These are phyloP conservation scores for Viola odorata DNA, from an alignment of 345 rosid genomes.

Conservation along the genomic window DNA sequence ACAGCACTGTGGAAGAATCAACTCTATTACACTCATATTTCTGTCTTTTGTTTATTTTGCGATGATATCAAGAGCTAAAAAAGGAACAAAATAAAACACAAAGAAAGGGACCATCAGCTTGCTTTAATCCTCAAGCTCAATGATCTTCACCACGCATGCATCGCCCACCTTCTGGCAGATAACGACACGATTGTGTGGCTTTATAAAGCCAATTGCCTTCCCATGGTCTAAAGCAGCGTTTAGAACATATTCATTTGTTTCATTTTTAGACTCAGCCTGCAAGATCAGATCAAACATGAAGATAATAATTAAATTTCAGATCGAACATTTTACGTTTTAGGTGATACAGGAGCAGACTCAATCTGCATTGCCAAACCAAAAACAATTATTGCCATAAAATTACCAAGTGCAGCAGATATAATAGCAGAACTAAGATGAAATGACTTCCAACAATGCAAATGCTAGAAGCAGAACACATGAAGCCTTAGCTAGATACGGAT, in stretches of 20 bases:
- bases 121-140: constrained; percentile 51
- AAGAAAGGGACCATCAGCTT: no score
- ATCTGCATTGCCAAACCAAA: no score
- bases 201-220: constrained; percentile 45
- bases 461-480: neutral
- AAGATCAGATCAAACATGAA: constrained; percentile 8
- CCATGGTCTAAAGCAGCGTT: constrained; percentile 65
- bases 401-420: no score
- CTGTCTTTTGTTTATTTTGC: no score
- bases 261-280: constrained; percentile 42
- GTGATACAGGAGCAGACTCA: no score
- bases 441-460: neutral
- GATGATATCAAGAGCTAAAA: no score
- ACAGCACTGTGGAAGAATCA: no score
- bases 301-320: neutral
- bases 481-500: no score
- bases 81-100: no score
- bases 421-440: neutral
- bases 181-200: constrained; percentile 53
- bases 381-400: no score
- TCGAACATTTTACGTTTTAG: no score
- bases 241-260: constrained; percentile 43
- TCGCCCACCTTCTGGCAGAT: constrained; percentile 63
- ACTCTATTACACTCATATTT: no score
- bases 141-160: constrained; percentile 53